Conservation (phyloP, 257 asterid genomes). For the Plantago elongata region DNA sequence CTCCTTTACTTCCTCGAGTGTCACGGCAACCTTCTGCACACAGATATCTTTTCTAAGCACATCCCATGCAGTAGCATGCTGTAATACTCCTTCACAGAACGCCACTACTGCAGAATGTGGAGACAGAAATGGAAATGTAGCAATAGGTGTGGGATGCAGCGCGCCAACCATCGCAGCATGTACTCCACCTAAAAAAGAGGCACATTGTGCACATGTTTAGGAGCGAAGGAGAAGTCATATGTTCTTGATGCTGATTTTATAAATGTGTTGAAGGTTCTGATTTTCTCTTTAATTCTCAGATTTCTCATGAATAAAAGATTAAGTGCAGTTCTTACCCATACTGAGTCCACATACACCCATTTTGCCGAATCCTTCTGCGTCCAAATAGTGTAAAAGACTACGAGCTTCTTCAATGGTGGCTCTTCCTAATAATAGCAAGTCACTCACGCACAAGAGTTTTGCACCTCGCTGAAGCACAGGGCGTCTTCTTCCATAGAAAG, state of each 20-base stretch:
- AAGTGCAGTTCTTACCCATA: constrained; percentile 64
- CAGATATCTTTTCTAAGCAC: constrained; percentile 75
- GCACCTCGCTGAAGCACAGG: constrained; percentile 87
- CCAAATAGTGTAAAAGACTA: constrained; percentile 85
- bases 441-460: constrained; percentile 92
- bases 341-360: constrained; percentile 96
- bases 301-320: not conserved
- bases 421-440: constrained; percentile 83
- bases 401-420: constrained; percentile 93
- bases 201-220: constrained; percentile 8
- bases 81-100: constrained; percentile 83
- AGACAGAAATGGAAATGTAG: constrained; percentile 90
- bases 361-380: constrained; percentile 84
- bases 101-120: constrained; percentile 99
- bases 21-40: constrained; percentile 40
- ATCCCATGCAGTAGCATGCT: constrained; percentile 98
- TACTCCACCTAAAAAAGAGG: constrained; percentile 71
- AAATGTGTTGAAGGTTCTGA: not conserved
- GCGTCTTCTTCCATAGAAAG: constrained; percentile 91
- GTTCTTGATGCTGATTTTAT: constrained; percentile 6
- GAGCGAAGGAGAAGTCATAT: not conserved
- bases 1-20: constrained; percentile 81
- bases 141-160: constrained; percentile 84
- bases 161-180: constrained; percentile 99
- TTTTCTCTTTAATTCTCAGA: not conserved